Evolutionary conservation across 441 rosid species (phyloP), one percentile per base, ranked within the genome.

Genomic region (Eruca vesicaria): DNA sequence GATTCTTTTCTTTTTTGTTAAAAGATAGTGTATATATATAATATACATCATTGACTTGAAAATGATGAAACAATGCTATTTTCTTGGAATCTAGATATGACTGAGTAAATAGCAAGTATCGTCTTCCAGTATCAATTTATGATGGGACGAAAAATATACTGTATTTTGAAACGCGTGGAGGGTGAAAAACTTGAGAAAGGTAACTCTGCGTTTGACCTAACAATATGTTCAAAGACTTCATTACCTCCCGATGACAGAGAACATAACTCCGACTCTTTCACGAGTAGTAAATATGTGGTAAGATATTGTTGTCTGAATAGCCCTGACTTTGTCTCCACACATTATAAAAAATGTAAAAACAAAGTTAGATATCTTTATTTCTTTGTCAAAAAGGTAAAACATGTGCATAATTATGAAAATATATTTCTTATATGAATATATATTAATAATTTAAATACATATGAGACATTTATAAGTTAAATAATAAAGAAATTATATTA

Each of bases 191-290:
- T 10, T 19, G 38, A 35, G 55, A 68, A 58, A 9, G 61, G 60
- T 33, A 33, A 50, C 56, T 50, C 61, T 66, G 73, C 16, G 35
- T 67, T 59, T 57, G 67, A 66, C 62, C 53, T 58, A 58, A 60
- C 35, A 23, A 56, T 69, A 35, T 57, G 31, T 56, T 38, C 73
- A 56, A 56, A 68, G 59, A 66, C 66, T 31, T 67, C 67, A 74
- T 74, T 48, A 18, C 53, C 52, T 67, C 55, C 20, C 31, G 58
- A 32, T 43, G 67, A 58, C 52, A 65, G 41, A 57, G 71, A 59
- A 59, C 56, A 63, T 12, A 50, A 33, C 68, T 62, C 67, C 32
- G 23, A 45, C 72, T 58, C 26, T 15, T 29, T 45, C 15, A 12
- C 12, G 14, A 19, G n/a, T 69, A 38, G 26, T 16, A 32, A 52